Evolutionary conservation across 768 basidiomycete species (phyloP), one percentile per base, ranked within the genome.

Genomic region (Stropharia rugosoannulata): DNA sequence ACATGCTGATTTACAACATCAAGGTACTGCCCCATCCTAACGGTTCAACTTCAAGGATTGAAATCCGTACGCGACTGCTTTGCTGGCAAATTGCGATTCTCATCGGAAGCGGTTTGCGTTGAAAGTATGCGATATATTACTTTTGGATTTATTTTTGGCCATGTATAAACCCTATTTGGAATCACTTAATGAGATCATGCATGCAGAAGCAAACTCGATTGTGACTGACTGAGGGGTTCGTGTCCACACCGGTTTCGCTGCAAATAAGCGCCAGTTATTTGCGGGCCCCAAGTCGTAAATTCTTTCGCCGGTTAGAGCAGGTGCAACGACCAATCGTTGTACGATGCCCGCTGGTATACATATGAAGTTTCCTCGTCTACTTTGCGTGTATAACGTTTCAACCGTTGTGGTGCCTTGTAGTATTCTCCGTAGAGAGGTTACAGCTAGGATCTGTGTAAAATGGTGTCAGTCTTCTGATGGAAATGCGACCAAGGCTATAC

Each of bases 61-160:
- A 10, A 32, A 32, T 10, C 29, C 29, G 29, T 32, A 32, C 9
- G 3, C 29, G 6, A 32, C 29, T 32, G 29, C 29, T 32, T 32
- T 32, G 29, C 29, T 32, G 29, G 29, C 9, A 32, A 1, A 32
- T 32, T 32, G 29, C 1, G 29, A 32, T 32, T 32, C 9, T 32
- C 29, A 32, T 32, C 22, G 9, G 45, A 46, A 29, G 22, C 43
- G 16, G 42, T 38, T 56, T 49, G 59, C 38, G 49, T 55, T 44
- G 37, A 48, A 5, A 62, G 57, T 40, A 72, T 63, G 53, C 71
- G 62, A 39, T 59, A 64, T 22, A 76, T 45, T 50, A 75, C 57
- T 13, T 11, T 44, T 10, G 71, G 71, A 57, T 74, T 76, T 18
- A 78, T 50, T 54, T 69, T 74, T 9, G 75, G 73, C 75, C 75